A percentile compares a stretch with the other conserved stretches of the same genome.
Evolutionary conservation across 106 monocot species (phyloP).

Genomic region (Dendrobium nobile): DNA sequence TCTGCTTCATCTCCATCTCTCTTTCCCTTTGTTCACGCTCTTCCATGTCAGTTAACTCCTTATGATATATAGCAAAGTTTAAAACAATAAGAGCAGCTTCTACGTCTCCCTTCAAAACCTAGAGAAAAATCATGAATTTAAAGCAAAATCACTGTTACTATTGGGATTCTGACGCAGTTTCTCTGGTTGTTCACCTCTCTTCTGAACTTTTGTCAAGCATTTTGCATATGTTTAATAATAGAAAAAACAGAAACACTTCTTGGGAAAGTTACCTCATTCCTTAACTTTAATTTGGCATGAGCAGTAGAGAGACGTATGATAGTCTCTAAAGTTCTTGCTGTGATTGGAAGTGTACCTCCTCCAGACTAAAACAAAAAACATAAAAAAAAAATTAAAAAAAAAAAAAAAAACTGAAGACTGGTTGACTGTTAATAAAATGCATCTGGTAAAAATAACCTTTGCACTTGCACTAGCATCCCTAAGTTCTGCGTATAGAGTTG

Average conservation of each 20-base stretch:
- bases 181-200: neutral
- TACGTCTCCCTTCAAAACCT: conserved; percentile 78
- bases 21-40: conserved; percentile 80
- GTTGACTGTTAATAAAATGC: neutral
- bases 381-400: neutral
- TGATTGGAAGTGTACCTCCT: conserved; percentile 97
- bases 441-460: conserved; percentile 42
- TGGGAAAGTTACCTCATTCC: conserved; percentile 64
- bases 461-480: conserved; percentile 79
- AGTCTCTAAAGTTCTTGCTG: conserved; percentile 96
- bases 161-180: neutral
- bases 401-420: neutral
- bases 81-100: conserved; percentile 85
- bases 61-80: conserved; percentile 97
- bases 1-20: conserved; percentile 70
- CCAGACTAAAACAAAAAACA: conserved; percentile 49
- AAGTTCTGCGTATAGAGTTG: conserved; percentile 91
- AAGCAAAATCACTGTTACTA: neutral
- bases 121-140: neutral
- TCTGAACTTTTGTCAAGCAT: neutral
- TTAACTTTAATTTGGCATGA: conserved; percentile 94
- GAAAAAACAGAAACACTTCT: neutral
- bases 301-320: conserved; percentile 96
- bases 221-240: neutral
- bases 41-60: conserved; percentile 94